Evolutionary conservation across 306 rosid species (phyloP), one percentile per base, ranked within the genome.

Genomic region (Glycine latifolia): DNA sequence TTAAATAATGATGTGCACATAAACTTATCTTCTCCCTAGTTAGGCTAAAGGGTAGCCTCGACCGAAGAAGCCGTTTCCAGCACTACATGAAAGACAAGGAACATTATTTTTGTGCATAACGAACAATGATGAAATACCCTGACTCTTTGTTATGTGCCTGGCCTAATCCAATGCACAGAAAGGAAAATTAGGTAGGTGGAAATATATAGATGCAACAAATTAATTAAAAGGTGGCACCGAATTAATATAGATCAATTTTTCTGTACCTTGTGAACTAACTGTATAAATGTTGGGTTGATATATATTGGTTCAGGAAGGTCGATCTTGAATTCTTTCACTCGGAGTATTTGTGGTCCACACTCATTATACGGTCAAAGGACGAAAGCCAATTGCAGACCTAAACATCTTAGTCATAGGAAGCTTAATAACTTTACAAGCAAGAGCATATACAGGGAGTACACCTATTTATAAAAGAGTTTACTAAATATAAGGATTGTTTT

Each of bases 241-340:
- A 69, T 20, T 20, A 20, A 20, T 20, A 44, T 56, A 16, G 16
- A 26, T 4, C 70, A 55, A 2, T 79, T 2, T 10, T 3, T 20
- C 47, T 13, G 20, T 20, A 20, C 20, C 20, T 9, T 67, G 75
- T 67, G 81, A 66, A 52, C 53, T 66, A 66, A 66, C 44, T 67
- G 13, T 37, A 16, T 52, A 39, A 6, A 17, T 41, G 54, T 67
- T 53, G 20, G 82, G 76, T 67, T 67, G 75, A 20, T 47, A n/a
- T n/a, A 71, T 20, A 20, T 20, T 20, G 65, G 71, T 31, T 0
- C 3, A 3, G 33, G 39, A 69, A 69, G 39, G 54, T 60, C 31
- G 39, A 46, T 60, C 31, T 59, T 71, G 44, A 60, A 50, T 59
- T 79, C 71, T 71, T 71, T 80, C 78, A 80, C 66, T 72, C 53